Evolutionary conservation across 2,329 filamentous ascomycete genomes (phyloP).

Genomic region (Thermothelomyces thermophilus): DNA sequence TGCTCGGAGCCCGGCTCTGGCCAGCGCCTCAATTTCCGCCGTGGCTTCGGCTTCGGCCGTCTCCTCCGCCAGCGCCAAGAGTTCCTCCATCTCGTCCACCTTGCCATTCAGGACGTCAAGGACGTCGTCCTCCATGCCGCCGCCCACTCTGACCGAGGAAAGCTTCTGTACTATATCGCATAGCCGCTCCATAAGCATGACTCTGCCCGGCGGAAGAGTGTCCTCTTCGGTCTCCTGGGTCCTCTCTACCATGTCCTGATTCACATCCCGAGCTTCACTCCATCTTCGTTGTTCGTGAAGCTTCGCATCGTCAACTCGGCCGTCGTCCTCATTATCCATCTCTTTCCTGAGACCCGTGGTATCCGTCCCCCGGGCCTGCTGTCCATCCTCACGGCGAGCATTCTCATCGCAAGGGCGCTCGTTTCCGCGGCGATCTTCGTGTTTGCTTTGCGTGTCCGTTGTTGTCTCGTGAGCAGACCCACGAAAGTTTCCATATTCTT

Average conservation of each 20-base stretch:
- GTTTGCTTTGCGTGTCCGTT: no score
- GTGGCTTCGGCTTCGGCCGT: conserved; percentile 8
- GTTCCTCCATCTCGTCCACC: conserved; percentile 39
- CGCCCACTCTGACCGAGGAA: conserved; percentile 24
- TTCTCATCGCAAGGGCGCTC: no score
- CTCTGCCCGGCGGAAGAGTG: conserved; percentile 29
- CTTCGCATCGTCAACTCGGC: background rate
- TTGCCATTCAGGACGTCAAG: conserved; percentile 35
- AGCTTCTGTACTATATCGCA: conserved; percentile 35
- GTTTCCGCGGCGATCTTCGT: background rate
- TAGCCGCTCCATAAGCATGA: conserved; percentile 42
- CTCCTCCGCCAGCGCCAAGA: conserved; percentile 21
- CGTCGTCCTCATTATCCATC: background rate
- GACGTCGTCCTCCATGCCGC: conserved; percentile 26
- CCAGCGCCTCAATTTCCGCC: background rate
- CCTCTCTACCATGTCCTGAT: conserved; percentile 8
- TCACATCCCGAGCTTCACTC: background rate
- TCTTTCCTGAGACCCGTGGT: background rate
- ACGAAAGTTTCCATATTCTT: background rate
- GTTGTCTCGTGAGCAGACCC: no score
- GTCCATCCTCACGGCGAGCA: background rate
- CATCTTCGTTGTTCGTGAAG: background rate
- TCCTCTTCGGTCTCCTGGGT: conserved; percentile 29
- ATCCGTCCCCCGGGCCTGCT: background rate
- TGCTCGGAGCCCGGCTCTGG: no score